Evolutionary conservation across 306 rosid genomes (phyloP), one percentile per base, ranked within the genome.

Genomic region (Malus asiatica): DNA sequence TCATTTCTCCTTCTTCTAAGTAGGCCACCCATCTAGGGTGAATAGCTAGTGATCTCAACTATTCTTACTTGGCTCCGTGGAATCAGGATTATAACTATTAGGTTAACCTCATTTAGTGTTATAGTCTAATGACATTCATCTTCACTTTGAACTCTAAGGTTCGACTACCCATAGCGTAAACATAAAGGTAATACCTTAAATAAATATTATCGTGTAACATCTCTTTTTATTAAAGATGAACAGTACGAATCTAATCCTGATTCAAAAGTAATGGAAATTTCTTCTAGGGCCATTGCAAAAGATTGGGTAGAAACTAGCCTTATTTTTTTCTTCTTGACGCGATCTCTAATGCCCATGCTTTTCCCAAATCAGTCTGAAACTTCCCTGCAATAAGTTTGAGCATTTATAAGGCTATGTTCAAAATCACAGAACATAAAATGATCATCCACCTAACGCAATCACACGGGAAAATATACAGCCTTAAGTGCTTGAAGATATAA

Each of bases 261-360:
- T 25, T 61, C 15, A 61, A 12, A 61, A 11, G 66, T 61, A 61
- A 27, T 13, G 16, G 16, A 61, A 61, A 27, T 13, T 25, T 25
- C 35, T 27, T 12, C 35, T 25, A 4, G 35, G 4, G 10, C 33
- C 27, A 20, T 22, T 18, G n/a, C 12, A 3, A 13, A 46, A 75
- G 8, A 27, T 11, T 29, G 11, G 0, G 6, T 23, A 57, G 42
- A 69, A 71, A 42, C 72, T 65, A 76, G 89, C 84, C 65, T 75
- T 89, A 76, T 45, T 65, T 86, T 86, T 86, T 83, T 64, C 94
- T 87, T 82, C 97, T 86, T 23, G 96, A 91, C 74, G 73, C 88
- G 35, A 93, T 83, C 88, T 93, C 98, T 23, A 81, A 76, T 18
- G 98, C 98, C 98, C 97, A 93, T 19, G 98, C 89, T 84, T 89